These are phyloP conservation scores for Closterium sp. DNA, from an alignment of 139 green algal species.

Conservation along the genomic window DNA sequence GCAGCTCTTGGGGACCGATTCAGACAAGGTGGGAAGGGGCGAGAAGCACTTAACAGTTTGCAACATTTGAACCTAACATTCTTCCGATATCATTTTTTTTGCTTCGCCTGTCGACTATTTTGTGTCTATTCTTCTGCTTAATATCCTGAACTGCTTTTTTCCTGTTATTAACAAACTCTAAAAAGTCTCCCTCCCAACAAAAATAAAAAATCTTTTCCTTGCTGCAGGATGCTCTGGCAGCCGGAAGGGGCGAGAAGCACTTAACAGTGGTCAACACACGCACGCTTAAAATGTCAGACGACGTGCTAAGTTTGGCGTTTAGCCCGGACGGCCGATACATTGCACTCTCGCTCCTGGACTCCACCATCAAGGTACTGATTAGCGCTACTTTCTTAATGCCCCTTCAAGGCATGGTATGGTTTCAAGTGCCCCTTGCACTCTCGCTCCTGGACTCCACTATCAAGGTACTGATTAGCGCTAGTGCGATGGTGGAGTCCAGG, in stretches of 20 bases:
- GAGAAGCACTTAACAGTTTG: no score
- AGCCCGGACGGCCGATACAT: constrained; percentile 83
- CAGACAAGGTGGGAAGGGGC: background rate
- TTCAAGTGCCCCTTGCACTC: background rate
- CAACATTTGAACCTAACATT: background rate
- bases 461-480: background rate
- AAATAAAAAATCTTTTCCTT: no score
- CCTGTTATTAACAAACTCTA: background rate
- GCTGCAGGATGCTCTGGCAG: background rate
- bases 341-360: constrained; percentile 87
- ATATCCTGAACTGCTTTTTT: no score
- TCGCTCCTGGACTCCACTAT: background rate
- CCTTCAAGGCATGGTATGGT: background rate
- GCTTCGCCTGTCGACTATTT: no score
- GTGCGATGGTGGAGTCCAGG: constrained; percentile 89
- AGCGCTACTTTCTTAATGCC: background rate
- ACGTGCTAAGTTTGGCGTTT: constrained; percentile 83
- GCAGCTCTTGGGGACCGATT: background rate
- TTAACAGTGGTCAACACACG: constrained; percentile 59
- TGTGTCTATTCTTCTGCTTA: no score
- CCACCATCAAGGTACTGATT: constrained; percentile 75
- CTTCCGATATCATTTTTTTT: no score
- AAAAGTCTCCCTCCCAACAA: no score
- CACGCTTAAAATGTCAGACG: constrained; percentile 86
- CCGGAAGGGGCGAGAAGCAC: constrained; percentile 18